phyloP scores from a whole-genome alignment of 2,329 filamentous ascomycete species.

The Claviceps purpurea region DNA sequence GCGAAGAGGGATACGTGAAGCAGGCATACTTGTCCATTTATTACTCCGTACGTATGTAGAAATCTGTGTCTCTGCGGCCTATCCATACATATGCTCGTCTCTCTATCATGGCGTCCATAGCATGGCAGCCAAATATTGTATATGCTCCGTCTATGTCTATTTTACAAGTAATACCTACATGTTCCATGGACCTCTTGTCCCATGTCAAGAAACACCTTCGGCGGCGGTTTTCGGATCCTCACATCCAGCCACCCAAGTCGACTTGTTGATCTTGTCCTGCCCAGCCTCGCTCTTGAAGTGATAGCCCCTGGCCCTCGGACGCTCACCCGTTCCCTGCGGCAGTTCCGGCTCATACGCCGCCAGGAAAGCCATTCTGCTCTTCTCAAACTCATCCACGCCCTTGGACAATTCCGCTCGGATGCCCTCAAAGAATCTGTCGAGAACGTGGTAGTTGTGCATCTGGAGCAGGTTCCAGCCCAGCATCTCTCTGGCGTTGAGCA shows the following conservation, averaged over 20 bases:
- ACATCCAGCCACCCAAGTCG: constrained; percentile 42
- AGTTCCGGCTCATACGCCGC: constrained; percentile 54
- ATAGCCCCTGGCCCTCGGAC: constrained; percentile 71
- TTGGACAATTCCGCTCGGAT: constrained; percentile 51
- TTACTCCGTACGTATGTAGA: too few species aligned
- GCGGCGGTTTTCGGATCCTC: background rate
- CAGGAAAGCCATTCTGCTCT: constrained; percentile 28
- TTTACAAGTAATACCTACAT: too few species aligned
- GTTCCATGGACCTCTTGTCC: too few species aligned
- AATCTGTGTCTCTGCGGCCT: too few species aligned
- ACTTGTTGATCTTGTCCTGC: constrained; percentile 53
- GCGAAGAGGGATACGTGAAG: too few species aligned
- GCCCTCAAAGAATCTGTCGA: constrained; percentile 59
- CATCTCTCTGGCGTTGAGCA: constrained; percentile 89
- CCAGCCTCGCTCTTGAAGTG: constrained; percentile 61
- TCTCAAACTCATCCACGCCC: constrained; percentile 46
- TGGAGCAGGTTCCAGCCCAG: constrained; percentile 87
- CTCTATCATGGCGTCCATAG: too few species aligned
- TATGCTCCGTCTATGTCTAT: too few species aligned
- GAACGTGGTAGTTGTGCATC: constrained; percentile 71
- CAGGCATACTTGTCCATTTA: too few species aligned
- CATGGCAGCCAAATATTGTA: too few species aligned
- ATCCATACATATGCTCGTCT: too few species aligned
- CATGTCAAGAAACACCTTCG: too few species aligned
- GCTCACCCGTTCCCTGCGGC: constrained; percentile 60